A percentile compares a stretch with the other conserved stretches of the same genome.
Evolutionary conservation across 345 rosid species (phyloP).

Genomic region (Eucalyptus tenuipes): DNA sequence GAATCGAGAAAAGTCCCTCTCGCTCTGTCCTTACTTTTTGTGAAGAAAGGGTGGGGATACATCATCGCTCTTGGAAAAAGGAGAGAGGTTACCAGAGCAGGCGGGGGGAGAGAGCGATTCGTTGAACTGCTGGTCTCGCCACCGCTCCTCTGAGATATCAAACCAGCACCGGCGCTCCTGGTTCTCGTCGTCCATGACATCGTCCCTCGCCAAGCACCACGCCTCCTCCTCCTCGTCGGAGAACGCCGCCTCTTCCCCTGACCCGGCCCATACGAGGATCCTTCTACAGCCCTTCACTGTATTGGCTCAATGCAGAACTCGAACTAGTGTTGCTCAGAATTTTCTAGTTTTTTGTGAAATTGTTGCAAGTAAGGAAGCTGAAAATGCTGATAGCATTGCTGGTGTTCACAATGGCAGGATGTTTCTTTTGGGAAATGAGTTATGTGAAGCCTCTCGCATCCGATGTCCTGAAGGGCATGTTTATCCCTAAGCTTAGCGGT

Average conservation of each 20-base stretch:
- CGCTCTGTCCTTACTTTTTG: not conserved
- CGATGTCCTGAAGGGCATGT: constrained; percentile 27
- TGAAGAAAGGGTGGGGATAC: not conserved
- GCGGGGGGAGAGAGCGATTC: not conserved
- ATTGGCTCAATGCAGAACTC: not conserved
- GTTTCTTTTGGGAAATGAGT: constrained; percentile 23
- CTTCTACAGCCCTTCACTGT: not conserved
- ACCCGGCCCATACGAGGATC: not conserved
- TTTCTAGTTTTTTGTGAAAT: not conserved
- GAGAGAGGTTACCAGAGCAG: not conserved
- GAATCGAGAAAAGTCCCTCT: not conserved
- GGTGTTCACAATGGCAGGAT: constrained; percentile 35
- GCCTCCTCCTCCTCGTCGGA: constrained; percentile 33
- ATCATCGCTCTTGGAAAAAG: no score
- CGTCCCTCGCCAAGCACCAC: constrained; percentile 23
- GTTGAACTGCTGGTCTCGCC: not conserved
- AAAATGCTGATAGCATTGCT: constrained; percentile 25
- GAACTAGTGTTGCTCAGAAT: not conserved
- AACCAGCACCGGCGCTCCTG: constrained; percentile 21
- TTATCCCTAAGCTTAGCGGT: no score
- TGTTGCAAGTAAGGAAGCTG: constrained; percentile 24
- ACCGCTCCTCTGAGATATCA: not conserved
- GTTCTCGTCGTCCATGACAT: constrained; percentile 23
- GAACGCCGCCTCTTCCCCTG: not conserved
- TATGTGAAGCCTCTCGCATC: constrained; percentile 31